Percentiles rank a stretch among this genome's conserved stretches.
Conservation (phyloP, 2,329 filamentous ascomycete genomes). For the Madurella mycetomatis region DNA sequence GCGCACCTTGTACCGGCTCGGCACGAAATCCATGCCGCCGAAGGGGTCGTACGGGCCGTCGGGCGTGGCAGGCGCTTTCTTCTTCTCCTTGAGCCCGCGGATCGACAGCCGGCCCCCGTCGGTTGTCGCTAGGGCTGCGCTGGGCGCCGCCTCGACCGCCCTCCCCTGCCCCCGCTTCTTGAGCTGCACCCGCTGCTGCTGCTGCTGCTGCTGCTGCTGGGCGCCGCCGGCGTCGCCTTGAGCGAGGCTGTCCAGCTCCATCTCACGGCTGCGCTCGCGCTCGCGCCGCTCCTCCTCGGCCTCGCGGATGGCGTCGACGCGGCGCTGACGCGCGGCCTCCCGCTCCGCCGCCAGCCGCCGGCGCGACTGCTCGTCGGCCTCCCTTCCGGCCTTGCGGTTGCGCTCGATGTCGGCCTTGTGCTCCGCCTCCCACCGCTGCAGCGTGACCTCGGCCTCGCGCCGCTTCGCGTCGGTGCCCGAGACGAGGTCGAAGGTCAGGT, state of each 20-base stretch:
- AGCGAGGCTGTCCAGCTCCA: slow-evolving; percentile 66
- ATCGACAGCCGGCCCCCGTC: slow-evolving; percentile 52
- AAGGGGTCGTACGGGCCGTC: slow-evolving; percentile 86
- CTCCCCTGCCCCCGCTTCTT: slow-evolving; percentile 64
- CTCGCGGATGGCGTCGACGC: slow-evolving; percentile 60
- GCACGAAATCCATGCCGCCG: slow-evolving; percentile 65
- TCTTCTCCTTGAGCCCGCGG: slow-evolving; percentile 70
- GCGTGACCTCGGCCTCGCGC: slow-evolving; percentile 38
- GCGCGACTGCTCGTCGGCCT: slow-evolving; percentile 51
- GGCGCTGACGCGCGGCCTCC: slow-evolving; percentile 59
- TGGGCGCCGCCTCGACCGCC: slow-evolving; percentile 32
- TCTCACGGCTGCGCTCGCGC: slow-evolving; percentile 59
- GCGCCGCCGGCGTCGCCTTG: slow-evolving; percentile 52
- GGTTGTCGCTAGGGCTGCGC: slow-evolving; percentile 21
- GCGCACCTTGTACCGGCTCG: slow-evolving; percentile 66
- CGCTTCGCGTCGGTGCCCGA: slow-evolving; percentile 60
- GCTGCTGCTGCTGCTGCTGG: slow-evolving; percentile 22
- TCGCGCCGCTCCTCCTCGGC: slow-evolving; percentile 66
- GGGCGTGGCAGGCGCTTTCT: slow-evolving; percentile 32
- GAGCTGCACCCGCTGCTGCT: slow-evolving; percentile 53
- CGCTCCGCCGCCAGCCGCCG: slow-evolving; percentile 59
- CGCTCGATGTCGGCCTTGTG: slow-evolving; percentile 66
- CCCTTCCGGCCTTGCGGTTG: slow-evolving; percentile 50
- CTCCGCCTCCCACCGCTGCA: slow-evolving; percentile 67
- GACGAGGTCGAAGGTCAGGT: slow-evolving; percentile 84